Evolutionary conservation across 345 rosid genomes (phyloP), one percentile per base, ranked within the genome.

Genomic region (Gossypium sturtianum): DNA sequence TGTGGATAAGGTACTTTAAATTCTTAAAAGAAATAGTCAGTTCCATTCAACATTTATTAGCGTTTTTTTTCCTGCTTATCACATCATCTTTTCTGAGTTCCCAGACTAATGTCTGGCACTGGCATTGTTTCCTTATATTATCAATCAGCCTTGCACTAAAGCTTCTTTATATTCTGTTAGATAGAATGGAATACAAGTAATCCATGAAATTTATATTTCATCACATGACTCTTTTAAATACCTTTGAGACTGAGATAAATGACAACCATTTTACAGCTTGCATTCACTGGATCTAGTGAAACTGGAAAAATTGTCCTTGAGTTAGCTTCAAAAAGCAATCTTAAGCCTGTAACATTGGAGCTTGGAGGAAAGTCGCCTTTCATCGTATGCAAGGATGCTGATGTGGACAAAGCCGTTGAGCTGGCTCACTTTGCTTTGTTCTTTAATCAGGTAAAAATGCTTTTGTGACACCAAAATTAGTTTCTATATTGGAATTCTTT

Each of bases 311-410:
- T 78, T 66, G 78, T 90, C 20, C 90, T 86, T 9, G 82, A 80
- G 76, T 74, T 88, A 67, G 88, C 92, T 4, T 86, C 94, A 54
- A 86, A 66, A 72, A 88, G 89, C 89, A 90, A 90, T 79, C 91
- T 90, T 69, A 90, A 90, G 82, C 76, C 90, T 12, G 94, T 87
- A 25, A 90, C 90, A 53, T 72, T 90, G 77, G 94, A 90, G 83
- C 92, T 90, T 22, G 94, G 94, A 72, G 94, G 94, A 48, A 90
- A 90, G 84, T 90, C 94, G 16, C 90, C 94, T 58, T 90, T 90
- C 69, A 86, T 90, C 53, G 80, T 88, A 22, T 90, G 94, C 38
- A 89, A 86, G 81, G 94, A 90, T 83, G 90, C 92, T 44, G 88
- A 90, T 74, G 80, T 90, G 2, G 92, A 90, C 64, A 64, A 84